Conservation (phyloP, 2,329 filamentous ascomycete genomes). For the Neopestalotiopsis sp. region DNA sequence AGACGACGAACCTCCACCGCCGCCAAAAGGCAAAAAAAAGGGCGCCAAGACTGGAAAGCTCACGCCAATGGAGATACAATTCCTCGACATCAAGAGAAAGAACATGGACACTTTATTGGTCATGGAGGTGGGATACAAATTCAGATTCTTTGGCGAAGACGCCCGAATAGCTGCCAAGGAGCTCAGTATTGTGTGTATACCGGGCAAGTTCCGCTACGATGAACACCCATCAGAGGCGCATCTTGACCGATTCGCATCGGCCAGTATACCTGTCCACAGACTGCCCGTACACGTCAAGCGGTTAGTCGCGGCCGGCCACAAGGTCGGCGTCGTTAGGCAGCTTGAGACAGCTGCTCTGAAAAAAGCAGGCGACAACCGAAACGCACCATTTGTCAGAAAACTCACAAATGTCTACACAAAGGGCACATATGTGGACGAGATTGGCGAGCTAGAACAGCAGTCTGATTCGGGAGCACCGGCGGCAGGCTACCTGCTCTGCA, state of each 20-base stretch:
- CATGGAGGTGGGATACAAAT: slow-evolving; percentile 97
- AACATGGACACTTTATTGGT: slow-evolving; percentile 90
- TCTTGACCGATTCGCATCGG: slow-evolving; percentile 88
- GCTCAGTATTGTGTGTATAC: slow-evolving; percentile 94
- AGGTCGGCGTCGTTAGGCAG: slow-evolving; percentile 94
- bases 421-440: slow-evolving; percentile 94
- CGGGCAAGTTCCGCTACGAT: slow-evolving; percentile 92
- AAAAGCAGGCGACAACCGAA: slow-evolving; percentile 92
- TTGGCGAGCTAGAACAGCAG: slow-evolving; percentile 74
- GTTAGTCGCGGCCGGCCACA: slow-evolving; percentile 89
- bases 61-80: slow-evolving; percentile 92
- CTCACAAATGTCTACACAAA: slow-evolving; percentile 98
- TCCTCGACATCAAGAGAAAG: slow-evolving; percentile 91
- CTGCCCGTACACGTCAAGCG: slow-evolving; percentile 93
- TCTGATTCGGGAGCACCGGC: slow-evolving; percentile 55
- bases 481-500: slow-evolving; percentile 89
- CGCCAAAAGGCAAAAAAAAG: slow-evolving; percentile 67
- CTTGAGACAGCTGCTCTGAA: slow-evolving; percentile 95
- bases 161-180: slow-evolving; percentile 87
- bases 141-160: slow-evolving; percentile 95
- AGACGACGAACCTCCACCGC: slow-evolving; percentile 55
- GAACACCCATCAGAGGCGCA: slow-evolving; percentile 94
- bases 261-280: slow-evolving; percentile 91
- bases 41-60: slow-evolving; percentile 75
- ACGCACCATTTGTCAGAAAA: slow-evolving; percentile 88